Base-by-base conservation (phyloP, 441 rosid species). In the Eruca vesicaria region DNA sequence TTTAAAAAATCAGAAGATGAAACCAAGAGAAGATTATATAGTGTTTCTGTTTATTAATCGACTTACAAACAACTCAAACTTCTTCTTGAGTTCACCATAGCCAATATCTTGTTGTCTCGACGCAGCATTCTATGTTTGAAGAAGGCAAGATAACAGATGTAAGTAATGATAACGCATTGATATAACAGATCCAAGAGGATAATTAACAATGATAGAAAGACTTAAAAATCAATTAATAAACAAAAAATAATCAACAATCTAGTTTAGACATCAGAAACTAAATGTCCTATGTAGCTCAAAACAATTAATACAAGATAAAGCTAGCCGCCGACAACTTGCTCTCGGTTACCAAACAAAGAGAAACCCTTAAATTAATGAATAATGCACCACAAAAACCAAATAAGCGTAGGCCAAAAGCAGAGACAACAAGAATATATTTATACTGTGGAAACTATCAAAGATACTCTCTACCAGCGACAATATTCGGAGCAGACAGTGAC, bases 21-120 rank as follows among this genome's bases (percentile, higher is more conserved):
- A 45, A 38, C 33, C 26, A 55, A 21, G 41, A 48, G 16, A 11
- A 4, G 19, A 45, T 15, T 20, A 68, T 23, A 11, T 33, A 33
- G 20, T 63, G 19, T 26, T 21, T 58, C 28, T 60, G 63, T 60
- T 71, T 26, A 16, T 16, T 29, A 45, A 9, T 35, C 3, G 5
- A 86, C 96, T 91, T 88, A 93, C 98, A 63, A 90, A 86, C 65
- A 74, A 72, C 58, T 87, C 92, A 63, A 91, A 79, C 78, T 89
- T 90, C 83, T 77, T 78, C 85, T 80, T 87, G 23, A 88, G 86
- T 61, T 89, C 89, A 59, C 86, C 89, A 68, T 79, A 79, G 45
- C 80, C 63, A 10, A 62, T 82, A 21, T 62, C 81, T 73, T 78
- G 67, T 56, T 45, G 74, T 48, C 36, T 64, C 7, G 53, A 21